Evolutionary conservation across 257 asterid genomes (phyloP).

Genomic region (Coffea eugenioides): DNA sequence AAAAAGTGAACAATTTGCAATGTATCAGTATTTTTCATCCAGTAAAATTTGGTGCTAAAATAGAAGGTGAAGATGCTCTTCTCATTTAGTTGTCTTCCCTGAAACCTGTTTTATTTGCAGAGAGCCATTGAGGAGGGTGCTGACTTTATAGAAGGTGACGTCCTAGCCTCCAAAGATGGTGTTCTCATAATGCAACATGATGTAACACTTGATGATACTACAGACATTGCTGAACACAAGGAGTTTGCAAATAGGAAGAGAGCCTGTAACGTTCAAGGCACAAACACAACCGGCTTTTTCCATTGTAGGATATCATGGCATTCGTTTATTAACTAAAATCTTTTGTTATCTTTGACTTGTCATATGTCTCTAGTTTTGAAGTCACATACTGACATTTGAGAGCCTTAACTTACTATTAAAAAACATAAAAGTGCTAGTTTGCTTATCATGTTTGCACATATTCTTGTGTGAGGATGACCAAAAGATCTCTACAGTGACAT

Average conservation of each 20-base stretch:
- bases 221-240: constrained; percentile 67
- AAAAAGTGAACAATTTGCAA: neutral
- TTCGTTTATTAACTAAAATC: neutral
- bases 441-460: neutral
- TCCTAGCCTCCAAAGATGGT: constrained; percentile 85
- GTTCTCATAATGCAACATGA: constrained; percentile 84
- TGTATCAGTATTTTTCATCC: neutral
- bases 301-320: constrained; percentile 41
- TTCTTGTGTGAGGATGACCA: neutral
- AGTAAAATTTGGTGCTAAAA: neutral
- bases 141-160: constrained; percentile 92
- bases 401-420: neutral
- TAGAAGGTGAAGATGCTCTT: neutral
- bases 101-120: constrained; percentile 45
- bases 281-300: constrained; percentile 64
- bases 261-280: constrained; percentile 79
- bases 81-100: neutral
- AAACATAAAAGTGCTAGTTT: neutral
- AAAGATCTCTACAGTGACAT: neutral
- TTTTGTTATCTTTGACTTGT: neutral
- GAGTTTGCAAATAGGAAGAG: constrained; percentile 62
- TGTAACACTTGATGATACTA: constrained; percentile 62
- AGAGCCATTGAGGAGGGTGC: constrained; percentile 97
- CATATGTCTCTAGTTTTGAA: neutral
- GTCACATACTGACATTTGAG: neutral